Base-by-base conservation (phyloP, 2,329 filamentous ascomycete genomes). In the Alternaria longipes region DNA sequence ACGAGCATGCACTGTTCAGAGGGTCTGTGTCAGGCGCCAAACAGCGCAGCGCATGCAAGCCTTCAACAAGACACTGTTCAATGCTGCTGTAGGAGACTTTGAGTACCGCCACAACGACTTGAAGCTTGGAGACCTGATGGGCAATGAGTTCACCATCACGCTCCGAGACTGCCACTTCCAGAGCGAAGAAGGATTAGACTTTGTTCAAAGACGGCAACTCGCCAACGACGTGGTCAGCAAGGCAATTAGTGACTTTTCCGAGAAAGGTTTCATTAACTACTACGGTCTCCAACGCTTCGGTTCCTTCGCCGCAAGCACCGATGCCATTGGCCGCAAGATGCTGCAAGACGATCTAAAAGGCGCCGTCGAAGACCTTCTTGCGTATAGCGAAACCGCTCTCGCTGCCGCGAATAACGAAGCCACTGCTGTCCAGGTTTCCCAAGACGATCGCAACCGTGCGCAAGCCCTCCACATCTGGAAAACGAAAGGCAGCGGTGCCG, bases 281-380 rank as follows among this genome's bases (percentile, higher is more conserved):
- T 99, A 94, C 74, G 95, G 95, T 8, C 88, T 98, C n/a, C 95
- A 99, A 80, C 89, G 95, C 24, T 99, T 99, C 72, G 95, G 95
- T 28, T 94, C 93, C 0, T 94, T 95, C 78, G 83, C 88, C 28
- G 90, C 92, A 12, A 91, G 93, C 34, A 99, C 95, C 0, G 93
- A 98, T 73, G 86, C 90, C 41, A 84, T 97, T 51, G 95, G 95
- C 50, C 87, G 90, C 74, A 90, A 92, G 76, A 93, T 99, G 74
- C 85, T 99, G 0, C 86, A 91, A 68, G 90, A 87, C 30, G 89
- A 97, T 72, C 93, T 93, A 68, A 86, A 94, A 74, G 91, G 87
- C 32, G 94, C 94, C 14, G 88, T 95, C 56, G 86, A 92, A 55
- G 85, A 89, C 20, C 89, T 99, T 40, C 84, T 99, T 16, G 82